Percentiles rank a stretch among this genome's conserved stretches.
Conservation (phyloP, 257 asterid species). For the Solanum dulcamara region DNA sequence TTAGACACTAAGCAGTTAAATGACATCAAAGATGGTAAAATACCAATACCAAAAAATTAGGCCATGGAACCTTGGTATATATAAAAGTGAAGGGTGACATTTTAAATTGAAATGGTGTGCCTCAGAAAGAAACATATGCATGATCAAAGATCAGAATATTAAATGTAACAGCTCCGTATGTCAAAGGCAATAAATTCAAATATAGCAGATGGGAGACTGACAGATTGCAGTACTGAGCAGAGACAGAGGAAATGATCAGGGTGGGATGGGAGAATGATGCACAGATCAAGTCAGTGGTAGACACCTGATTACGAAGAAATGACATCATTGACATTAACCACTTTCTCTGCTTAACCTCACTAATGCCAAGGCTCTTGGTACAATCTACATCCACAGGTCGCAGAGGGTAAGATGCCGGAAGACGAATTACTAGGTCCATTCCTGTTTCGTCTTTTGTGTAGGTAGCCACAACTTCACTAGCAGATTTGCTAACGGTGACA, state of each 20-base stretch:
- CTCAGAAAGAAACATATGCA: neutral
- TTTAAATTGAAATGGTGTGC: neutral
- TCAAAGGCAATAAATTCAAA: neutral
- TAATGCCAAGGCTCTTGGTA: constrained; percentile 90
- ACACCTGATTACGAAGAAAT: constrained; percentile 92
- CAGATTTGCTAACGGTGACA: constrained; percentile 82
- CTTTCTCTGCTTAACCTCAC: constrained; percentile 80
- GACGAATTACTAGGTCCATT: constrained; percentile 91
- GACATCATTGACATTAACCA: constrained; percentile 94
- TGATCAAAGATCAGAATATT: neutral
- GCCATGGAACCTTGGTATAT: neutral
- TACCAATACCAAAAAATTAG: neutral
- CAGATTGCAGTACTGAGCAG: neutral
- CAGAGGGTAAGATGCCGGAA: constrained; percentile 93
- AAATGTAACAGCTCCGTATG: neutral
- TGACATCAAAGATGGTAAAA: neutral
- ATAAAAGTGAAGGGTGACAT: neutral
- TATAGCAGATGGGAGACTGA: neutral
- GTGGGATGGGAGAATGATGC: neutral
- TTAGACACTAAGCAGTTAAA: neutral
- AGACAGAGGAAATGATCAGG: neutral
- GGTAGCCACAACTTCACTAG: constrained; percentile 94
- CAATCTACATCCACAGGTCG: constrained; percentile 89
- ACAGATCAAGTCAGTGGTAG: neutral
- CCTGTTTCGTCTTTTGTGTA: constrained; percentile 94